phyloP scores from a whole-genome alignment of 2,329 filamentous ascomycete genomes.

The Hymenoscyphus infarciens region DNA sequence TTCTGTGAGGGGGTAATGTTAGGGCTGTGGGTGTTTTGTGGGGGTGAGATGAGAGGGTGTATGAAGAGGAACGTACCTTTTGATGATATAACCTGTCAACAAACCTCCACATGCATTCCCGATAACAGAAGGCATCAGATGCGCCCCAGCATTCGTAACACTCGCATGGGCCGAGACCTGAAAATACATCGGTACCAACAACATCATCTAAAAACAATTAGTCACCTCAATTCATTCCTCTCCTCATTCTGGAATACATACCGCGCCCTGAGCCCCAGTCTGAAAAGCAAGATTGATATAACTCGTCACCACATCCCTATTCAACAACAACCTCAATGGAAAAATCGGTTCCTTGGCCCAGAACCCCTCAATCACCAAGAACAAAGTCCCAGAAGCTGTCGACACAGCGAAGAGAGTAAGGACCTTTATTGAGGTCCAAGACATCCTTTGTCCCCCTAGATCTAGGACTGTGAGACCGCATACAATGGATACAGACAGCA shows the following conservation, averaged over 20 bases:
- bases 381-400: conserved; percentile 20
- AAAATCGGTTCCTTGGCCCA: conserved; percentile 54
- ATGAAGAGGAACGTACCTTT: conserved; percentile 30
- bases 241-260: conserved; percentile 29
- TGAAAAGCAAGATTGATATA: conserved; percentile 53
- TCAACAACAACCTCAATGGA: conserved; percentile 51
- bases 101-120: conserved; percentile 65
- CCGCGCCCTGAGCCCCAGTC: conserved; percentile 52
- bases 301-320: conserved; percentile 49
- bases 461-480: conserved; percentile 46
- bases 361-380: conserved; percentile 34
- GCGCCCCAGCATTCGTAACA: conserved; percentile 54
- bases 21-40: background rate
- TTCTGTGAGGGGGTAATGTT: conserved; percentile 33
- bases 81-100: conserved; percentile 44
- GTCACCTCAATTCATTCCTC: background rate
- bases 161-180: conserved; percentile 58
- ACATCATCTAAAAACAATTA: conserved; percentile 48
- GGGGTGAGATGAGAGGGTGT: too few relatives aligned
- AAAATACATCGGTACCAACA: conserved; percentile 66
- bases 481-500: conserved; percentile 42
- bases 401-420: conserved; percentile 33
- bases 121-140: conserved; percentile 62
- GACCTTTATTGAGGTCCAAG: conserved; percentile 37
- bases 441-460: conserved; percentile 43